These are phyloP conservation scores for Aureobasidium zeae DNA, from an alignment of 2,329 filamentous ascomycete genomes.

Conservation along the genomic window DNA sequence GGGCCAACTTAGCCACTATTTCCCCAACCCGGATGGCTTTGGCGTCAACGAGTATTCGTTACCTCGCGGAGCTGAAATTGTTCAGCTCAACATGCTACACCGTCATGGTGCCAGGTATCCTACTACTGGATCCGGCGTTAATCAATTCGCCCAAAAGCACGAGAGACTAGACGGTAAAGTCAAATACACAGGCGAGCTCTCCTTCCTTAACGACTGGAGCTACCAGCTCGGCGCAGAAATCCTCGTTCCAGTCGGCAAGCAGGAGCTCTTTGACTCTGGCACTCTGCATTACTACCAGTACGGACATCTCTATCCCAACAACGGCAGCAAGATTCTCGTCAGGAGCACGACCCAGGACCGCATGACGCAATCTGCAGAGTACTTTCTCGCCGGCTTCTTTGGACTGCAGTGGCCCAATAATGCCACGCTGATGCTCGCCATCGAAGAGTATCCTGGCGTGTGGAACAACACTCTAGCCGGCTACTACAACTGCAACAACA, in stretches of 20 bases:
- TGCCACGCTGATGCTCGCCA: constrained; percentile 61
- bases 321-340: constrained; percentile 61
- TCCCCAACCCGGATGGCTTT: constrained; percentile 58
- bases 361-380: constrained; percentile 68
- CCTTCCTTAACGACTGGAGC: constrained; percentile 59
- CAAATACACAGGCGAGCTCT: constrained; percentile 49
- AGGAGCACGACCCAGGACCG: constrained; percentile 67
- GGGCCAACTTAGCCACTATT: constrained; percentile 61
- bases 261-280: constrained; percentile 64
- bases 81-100: constrained; percentile 63
- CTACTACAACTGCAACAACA: constrained; percentile 57
- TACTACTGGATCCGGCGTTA: constrained; percentile 49
- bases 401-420: constrained; percentile 65
- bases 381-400: constrained; percentile 72
- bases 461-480: constrained; percentile 63
- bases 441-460: constrained; percentile 43
- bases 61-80: constrained; percentile 56
- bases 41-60: constrained; percentile 64
- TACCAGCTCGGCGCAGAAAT: constrained; percentile 63
- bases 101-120: constrained; percentile 68
- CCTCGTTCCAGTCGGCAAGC: constrained; percentile 60
- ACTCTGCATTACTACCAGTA: constrained; percentile 66
- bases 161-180: constrained; percentile 45
- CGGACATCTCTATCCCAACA: constrained; percentile 56
- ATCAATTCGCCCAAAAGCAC: constrained; percentile 49